Percentiles rank a stretch among this genome's conserved stretches.
phyloP scores from a whole-genome alignment of 2,329 filamentous ascomycete species.

The Proliferodiscus dingleyae region DNA sequence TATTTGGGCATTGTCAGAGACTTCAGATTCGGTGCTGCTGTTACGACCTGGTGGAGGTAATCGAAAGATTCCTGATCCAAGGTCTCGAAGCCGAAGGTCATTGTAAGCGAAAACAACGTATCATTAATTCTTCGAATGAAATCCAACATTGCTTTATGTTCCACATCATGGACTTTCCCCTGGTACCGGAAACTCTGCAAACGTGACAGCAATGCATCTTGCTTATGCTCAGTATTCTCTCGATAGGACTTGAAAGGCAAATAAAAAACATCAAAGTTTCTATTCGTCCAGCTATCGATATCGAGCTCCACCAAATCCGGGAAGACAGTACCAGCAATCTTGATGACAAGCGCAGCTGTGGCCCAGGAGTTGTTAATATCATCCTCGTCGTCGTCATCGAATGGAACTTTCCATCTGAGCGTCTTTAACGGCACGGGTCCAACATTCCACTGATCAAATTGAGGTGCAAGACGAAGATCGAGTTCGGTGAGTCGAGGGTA shows the following conservation, averaged over 20 bases:
- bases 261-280: no score
- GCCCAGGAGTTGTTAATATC: no score
- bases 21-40: no score
- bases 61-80: neutral
- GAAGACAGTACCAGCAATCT: no score
- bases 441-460: conserved; percentile 9
- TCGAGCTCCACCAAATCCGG: no score
- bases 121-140: conserved; percentile 4
- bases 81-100: neutral
- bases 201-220: neutral
- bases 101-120: neutral
- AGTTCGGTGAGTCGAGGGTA: conserved; percentile 9
- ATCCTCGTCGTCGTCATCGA: neutral
- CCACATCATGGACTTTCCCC: neutral
- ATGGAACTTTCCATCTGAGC: conserved; percentile 6
- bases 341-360: no score
- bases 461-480: conserved; percentile 2
- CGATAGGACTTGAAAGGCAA: no score
- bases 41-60: no score
- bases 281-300: no score
- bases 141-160: neutral
- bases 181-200: conserved; percentile 3
- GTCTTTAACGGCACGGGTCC: neutral
- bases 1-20: no score
- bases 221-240: no score